Evolutionary conservation across 1,284 basidiomycete species (phyloP).

Genomic region (Leccinum fuscescens): DNA sequence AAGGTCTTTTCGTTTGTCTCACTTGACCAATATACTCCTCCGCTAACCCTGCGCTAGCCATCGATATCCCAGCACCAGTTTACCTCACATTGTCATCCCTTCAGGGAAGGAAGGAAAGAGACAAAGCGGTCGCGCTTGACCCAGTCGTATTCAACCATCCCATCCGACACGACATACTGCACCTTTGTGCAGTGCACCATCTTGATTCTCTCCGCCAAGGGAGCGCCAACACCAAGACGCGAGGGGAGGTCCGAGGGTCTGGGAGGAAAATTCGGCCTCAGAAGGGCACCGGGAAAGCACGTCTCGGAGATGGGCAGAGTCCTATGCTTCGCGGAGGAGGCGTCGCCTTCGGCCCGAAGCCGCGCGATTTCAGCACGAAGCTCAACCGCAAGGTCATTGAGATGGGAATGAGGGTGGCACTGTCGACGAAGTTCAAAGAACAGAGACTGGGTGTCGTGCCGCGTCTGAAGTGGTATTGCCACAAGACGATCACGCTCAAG

Average conservation of each 20-base stretch:
- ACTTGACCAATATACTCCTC: background rate
- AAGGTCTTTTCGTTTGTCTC: conserved; percentile 14
- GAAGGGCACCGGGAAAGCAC: conserved; percentile 89
- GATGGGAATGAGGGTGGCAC: conserved; percentile 89
- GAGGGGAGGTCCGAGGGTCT: conserved; percentile 86
- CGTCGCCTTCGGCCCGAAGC: conserved; percentile 86
- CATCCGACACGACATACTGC: conserved; percentile 89
- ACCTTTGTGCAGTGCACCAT: conserved; percentile 89
- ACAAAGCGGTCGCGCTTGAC: conserved; percentile 71
- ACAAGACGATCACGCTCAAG: conserved; percentile 63
- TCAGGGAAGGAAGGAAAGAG: conserved; percentile 44
- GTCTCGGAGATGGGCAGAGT: conserved; percentile 85
- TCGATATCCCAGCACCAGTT: conserved; percentile 47
- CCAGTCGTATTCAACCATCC: conserved; percentile 84
- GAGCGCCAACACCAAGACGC: conserved; percentile 88
- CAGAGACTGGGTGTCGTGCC: conserved; percentile 74
- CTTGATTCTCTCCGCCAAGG: conserved; percentile 87
- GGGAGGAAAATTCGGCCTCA: conserved; percentile 88
- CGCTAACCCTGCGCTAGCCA: conserved; percentile 35
- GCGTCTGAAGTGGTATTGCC: conserved; percentile 67
- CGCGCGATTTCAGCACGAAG: conserved; percentile 88
- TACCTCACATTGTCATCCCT: conserved; percentile 60
- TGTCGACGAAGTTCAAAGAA: conserved; percentile 80
- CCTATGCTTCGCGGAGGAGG: conserved; percentile 93
- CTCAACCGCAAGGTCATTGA: conserved; percentile 88